These are phyloP conservation scores for Sutorius eximius DNA, from an alignment of 1,284 basidiomycete genomes.

Conservation along the genomic window DNA sequence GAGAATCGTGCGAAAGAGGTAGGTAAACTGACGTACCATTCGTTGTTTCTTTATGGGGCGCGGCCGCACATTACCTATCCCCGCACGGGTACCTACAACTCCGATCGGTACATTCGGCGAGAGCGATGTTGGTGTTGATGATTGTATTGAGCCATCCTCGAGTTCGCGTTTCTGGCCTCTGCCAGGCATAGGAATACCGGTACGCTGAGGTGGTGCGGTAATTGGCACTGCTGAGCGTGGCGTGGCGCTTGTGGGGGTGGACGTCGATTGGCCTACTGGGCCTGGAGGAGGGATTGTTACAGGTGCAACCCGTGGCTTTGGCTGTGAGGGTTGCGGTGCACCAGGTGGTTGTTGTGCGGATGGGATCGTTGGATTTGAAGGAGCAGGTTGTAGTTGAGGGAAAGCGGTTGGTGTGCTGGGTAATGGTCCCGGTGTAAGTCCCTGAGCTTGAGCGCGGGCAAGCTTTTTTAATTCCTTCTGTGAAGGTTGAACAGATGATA, in stretches of 20 bases:
- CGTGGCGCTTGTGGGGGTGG: slow-evolving; percentile 34
- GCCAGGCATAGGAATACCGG: slow-evolving; percentile 17
- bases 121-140: slow-evolving; percentile 23
- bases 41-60: slow-evolving; percentile 76
- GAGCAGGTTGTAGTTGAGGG: slow-evolving; percentile 31
- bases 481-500: slow-evolving; percentile 5
- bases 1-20: neutral
- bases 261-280: slow-evolving; percentile 19
- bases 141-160: slow-evolving; percentile 32
- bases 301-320: slow-evolving; percentile 40
- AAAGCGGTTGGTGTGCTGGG: slow-evolving; percentile 28
- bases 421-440: slow-evolving; percentile 27
- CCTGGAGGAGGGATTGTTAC: slow-evolving; percentile 34
- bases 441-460: slow-evolving; percentile 59
- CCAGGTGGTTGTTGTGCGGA: slow-evolving; percentile 27
- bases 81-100: slow-evolving; percentile 52
- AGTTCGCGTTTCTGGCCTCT: slow-evolving; percentile 56
- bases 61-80: slow-evolving; percentile 55
- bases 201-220: slow-evolving; percentile 26
- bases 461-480: slow-evolving; percentile 75
- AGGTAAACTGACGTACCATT: slow-evolving; percentile 48
- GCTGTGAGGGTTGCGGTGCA: slow-evolving; percentile 35
- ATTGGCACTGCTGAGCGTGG: slow-evolving; percentile 33
- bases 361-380: slow-evolving; percentile 30
- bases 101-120: slow-evolving; percentile 32